These are phyloP conservation scores for Pezicula rhizophila DNA, from an alignment of 2,329 filamentous ascomycete genomes.

Conservation along the genomic window DNA sequence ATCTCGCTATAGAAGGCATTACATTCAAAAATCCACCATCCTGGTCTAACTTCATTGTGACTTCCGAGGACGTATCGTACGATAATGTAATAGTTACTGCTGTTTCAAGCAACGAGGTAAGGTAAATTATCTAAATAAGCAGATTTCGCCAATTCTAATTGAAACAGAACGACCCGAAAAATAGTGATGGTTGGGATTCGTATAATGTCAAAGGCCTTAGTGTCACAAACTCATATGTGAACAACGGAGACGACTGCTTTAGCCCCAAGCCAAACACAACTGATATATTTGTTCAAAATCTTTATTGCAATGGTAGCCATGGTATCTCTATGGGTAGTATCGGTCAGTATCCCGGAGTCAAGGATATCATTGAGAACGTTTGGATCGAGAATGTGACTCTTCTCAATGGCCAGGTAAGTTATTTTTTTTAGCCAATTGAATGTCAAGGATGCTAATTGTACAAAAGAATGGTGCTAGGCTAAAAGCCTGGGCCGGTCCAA, in stretches of 20 bases:
- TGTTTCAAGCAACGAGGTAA: constrained; percentile 40
- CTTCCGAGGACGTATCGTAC: constrained; percentile 47
- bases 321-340: constrained; percentile 53
- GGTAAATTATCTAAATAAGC: not conserved
- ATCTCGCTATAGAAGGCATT: constrained; percentile 50
- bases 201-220: constrained; percentile 48
- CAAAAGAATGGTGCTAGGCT: constrained; percentile 49
- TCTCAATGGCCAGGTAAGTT: constrained; percentile 38
- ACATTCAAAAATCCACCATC: constrained; percentile 55
- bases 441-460: constrained; percentile 18
- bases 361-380: constrained; percentile 50
- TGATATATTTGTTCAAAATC: constrained; percentile 51
- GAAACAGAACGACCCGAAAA: constrained; percentile 43
- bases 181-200: constrained; percentile 58
- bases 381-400: constrained; percentile 55
- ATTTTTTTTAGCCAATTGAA: not conserved
- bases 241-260: constrained; percentile 56
- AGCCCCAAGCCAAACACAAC: constrained; percentile 54
- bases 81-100: constrained; percentile 49
- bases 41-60: constrained; percentile 59
- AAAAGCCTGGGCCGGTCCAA: constrained; percentile 54
- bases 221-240: constrained; percentile 43
- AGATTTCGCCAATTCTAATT: constrained; percentile 24
- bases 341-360: constrained; percentile 49
- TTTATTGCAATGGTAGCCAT: constrained; percentile 55